These are phyloP conservation scores for Penicillium hesseltinei DNA, from an alignment of 2,329 filamentous ascomycete genomes.

Conservation along the genomic window DNA sequence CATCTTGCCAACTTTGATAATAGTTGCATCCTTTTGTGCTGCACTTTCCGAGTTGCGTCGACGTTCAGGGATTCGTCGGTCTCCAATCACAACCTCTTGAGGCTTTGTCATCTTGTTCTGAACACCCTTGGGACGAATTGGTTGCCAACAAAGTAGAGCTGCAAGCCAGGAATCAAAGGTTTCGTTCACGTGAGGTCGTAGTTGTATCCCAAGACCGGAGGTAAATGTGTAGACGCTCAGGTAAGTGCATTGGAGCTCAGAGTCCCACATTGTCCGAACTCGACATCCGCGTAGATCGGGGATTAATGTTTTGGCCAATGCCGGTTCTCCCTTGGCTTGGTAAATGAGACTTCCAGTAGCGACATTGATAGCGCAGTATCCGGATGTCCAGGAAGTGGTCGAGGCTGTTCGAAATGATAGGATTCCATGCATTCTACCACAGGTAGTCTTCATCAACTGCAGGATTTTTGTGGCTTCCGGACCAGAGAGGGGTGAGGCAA, in stretches of 20 bases:
- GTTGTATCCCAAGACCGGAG: conserved; percentile 48
- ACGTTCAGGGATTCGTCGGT: conserved; percentile 44
- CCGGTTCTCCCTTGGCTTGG: conserved; percentile 50
- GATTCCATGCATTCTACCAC: conserved; percentile 53
- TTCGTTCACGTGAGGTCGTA: conserved; percentile 50
- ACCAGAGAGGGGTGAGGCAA: conserved; percentile 41
- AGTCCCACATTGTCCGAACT: conserved; percentile 49
- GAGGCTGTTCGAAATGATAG: conserved; percentile 49
- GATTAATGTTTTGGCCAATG: conserved; percentile 49
- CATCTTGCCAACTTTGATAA: conserved; percentile 93
- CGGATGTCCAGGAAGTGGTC: conserved; percentile 48
- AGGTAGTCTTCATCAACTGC: conserved; percentile 53
- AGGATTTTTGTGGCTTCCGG: conserved; percentile 50
- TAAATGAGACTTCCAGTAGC: conserved; percentile 51
- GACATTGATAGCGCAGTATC: conserved; percentile 53
- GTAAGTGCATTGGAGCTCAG: conserved; percentile 46
- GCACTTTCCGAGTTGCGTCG: conserved; percentile 49
- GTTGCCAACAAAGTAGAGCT: conserved; percentile 53
- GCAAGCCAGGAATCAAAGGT: conserved; percentile 54
- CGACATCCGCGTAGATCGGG: conserved; percentile 51
- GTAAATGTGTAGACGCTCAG: conserved; percentile 50
- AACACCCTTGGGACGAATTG: conserved; percentile 50
- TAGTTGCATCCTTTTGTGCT: conserved; percentile 67
- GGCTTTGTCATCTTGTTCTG: conserved; percentile 52
- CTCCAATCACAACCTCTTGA: conserved; percentile 45